phyloP scores from a whole-genome alignment of 495 filamentous ascomycete species.

The Aspergillus steynii region DNA sequence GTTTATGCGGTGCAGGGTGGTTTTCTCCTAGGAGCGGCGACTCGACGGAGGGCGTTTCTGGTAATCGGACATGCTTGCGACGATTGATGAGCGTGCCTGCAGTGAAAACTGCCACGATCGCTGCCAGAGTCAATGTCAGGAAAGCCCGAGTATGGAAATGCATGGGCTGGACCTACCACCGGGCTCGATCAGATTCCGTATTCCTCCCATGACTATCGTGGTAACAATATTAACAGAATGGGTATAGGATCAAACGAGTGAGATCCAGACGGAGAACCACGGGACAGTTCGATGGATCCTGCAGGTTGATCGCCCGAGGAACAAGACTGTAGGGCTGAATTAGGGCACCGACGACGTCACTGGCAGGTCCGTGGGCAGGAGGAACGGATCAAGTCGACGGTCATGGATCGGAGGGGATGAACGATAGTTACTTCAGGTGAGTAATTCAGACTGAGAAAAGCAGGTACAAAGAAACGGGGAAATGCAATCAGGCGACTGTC shows the following conservation, averaged over 20 bases:
- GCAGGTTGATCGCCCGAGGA: no score
- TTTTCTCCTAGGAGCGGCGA: slow-evolving; percentile 16
- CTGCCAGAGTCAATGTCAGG: background rate
- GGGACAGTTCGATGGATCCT: no score
- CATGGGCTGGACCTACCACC: background rate
- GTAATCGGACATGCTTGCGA: slow-evolving; percentile 5
- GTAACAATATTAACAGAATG: no score
- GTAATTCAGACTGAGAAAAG: background rate
- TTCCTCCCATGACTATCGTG: background rate
- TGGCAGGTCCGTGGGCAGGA: no score
- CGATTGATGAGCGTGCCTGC: slow-evolving; percentile 25
- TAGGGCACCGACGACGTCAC: no score
- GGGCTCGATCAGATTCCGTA: background rate
- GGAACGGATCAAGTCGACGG: background rate
- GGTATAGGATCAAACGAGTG: background rate
- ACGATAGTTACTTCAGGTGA: background rate
- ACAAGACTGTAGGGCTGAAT: no score
- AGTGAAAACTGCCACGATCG: slow-evolving; percentile 11
- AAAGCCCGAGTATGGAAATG: no score
- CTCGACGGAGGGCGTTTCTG: slow-evolving; percentile 10
- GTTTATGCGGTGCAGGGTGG: background rate
- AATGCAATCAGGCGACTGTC: background rate
- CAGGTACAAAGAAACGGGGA: background rate
- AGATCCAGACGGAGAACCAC: no score
- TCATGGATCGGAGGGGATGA: background rate